A percentile compares a stretch with the other conserved stretches of the same genome.
These are phyloP conservation scores for Irpex sp. DNA, from an alignment of 1,284 basidiomycete genomes.

Conservation along the genomic window DNA sequence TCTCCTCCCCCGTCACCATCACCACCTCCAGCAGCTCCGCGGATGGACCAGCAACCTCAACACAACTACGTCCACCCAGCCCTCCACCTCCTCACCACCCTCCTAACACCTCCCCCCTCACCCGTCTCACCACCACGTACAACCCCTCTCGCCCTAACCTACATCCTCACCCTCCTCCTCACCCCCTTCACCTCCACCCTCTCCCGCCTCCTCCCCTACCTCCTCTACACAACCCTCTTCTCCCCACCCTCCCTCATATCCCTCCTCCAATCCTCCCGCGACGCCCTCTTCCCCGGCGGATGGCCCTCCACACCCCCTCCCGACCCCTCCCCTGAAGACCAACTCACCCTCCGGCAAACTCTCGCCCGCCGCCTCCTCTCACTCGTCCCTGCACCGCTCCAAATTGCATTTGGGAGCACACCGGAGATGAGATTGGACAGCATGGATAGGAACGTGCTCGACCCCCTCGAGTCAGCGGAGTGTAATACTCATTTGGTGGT, in stretches of 20 bases:
- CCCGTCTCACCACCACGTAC: slow-evolving; percentile 13
- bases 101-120: slow-evolving; percentile 11
- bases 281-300: slow-evolving; percentile 75
- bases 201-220: slow-evolving; percentile 56
- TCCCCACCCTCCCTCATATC: slow-evolving; percentile 47
- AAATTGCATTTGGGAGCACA: slow-evolving; percentile 38
- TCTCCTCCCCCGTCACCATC: slow-evolving; percentile 8
- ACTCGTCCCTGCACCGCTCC: slow-evolving; percentile 38
- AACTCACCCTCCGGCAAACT: slow-evolving; percentile 50
- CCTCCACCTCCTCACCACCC: slow-evolving; percentile 18
- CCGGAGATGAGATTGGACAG: slow-evolving; percentile 12
- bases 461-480: slow-evolving; percentile 49
- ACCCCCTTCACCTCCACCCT: slow-evolving; percentile 27
- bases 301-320: slow-evolving; percentile 65
- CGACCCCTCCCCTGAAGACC: slow-evolving; percentile 71
- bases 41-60: slow-evolving; percentile 7
- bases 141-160: slow-evolving; percentile 24
- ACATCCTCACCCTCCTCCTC: slow-evolving; percentile 26
- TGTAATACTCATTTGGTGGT: slow-evolving; percentile 70
- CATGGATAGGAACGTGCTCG: slow-evolving; percentile 35
- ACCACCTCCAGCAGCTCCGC: slow-evolving; percentile 1
- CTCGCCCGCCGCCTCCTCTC: slow-evolving; percentile 45
- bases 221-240: slow-evolving; percentile 53
- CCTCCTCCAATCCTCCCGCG: slow-evolving; percentile 49
- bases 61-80: slow-evolving; percentile 22